A percentile compares a stretch with the other conserved stretches of the same genome.
Evolutionary conservation across 495 filamentous ascomycete species (phyloP).

Genomic region (Halenospora varia): DNA sequence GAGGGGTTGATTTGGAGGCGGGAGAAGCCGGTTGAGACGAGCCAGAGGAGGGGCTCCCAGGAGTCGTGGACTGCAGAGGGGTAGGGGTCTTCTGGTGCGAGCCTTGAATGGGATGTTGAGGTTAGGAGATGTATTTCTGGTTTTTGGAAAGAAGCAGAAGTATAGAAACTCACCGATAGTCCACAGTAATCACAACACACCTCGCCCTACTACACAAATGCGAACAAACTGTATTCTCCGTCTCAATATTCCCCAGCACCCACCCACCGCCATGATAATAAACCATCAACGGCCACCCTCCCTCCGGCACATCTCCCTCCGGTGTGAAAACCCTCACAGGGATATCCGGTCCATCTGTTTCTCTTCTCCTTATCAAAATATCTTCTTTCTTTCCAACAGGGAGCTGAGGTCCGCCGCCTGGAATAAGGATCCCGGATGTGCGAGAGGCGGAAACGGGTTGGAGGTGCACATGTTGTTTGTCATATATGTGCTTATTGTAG

Average conservation of each 20-base stretch:
- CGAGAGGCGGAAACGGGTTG: conserved; percentile 51
- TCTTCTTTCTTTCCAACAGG: conserved; percentile 48
- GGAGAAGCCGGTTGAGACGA: conserved; percentile 36
- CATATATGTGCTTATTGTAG: conserved; percentile 50
- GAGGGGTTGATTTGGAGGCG: conserved; percentile 39
- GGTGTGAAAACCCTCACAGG: conserved; percentile 46
- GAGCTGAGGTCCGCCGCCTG: conserved; percentile 47
- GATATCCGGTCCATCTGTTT: conserved; percentile 44
- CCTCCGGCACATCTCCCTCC: conserved; percentile 33
- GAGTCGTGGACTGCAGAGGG: conserved; percentile 54
- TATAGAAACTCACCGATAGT: conserved; percentile 44
- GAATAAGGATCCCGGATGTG: conserved; percentile 47
- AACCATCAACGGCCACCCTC: conserved; percentile 52
- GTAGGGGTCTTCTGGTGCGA: conserved; percentile 52
- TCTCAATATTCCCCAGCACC: conserved; percentile 56
- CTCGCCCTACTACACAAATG: conserved; percentile 46
- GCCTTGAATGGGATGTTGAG: conserved; percentile 33
- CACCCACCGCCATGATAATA: conserved; percentile 59
- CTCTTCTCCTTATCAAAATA: conserved; percentile 39
- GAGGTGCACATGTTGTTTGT: conserved; percentile 38
- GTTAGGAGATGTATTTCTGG: conserved; percentile 2
- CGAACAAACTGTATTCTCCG: conserved; percentile 54
- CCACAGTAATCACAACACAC: conserved; percentile 51
- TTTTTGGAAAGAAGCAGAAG: background rate
- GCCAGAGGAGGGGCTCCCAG: conserved; percentile 55